Evolutionary conservation across 2,329 filamentous ascomycete species (phyloP), one percentile per base, ranked within the genome.

Genomic region (Fusarium mexicanum): DNA sequence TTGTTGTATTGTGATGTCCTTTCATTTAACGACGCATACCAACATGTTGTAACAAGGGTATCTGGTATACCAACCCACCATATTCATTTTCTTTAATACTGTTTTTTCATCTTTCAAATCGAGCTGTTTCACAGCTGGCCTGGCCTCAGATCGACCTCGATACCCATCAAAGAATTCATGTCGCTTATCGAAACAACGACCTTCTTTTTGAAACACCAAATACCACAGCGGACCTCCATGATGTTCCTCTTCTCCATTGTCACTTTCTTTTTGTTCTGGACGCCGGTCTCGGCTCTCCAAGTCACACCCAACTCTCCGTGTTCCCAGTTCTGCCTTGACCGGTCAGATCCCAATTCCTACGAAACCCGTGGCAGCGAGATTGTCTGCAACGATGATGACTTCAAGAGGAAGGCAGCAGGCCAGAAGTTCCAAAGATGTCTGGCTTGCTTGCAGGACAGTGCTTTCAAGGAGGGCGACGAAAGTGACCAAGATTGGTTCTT

Each of bases 401-500:
- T 86, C 64, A 77, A 78, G 31, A 81, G 76, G 20, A 78, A 82
- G 5, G 35, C 80, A 0, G 58, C 77, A 6, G 88, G 87, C 3
- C 81, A 81, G 59, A 87, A 86, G 75, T 87, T 87, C 77, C 80
- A 85, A 74, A 80, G 79, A 20, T 90, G 88, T 76, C 81, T 90
- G 78, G 84, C 79, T 43, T 90, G 88, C 75, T 80, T 90, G 35
- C 85, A 90, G 75, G 84, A 84, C 35, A 90, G 88, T 79, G 83
- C 82, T 16, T 88, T 85, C 68, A 77, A 81, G 6, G 81, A 86
- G 41, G 86, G 84, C 4, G 64, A 67, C 12, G 87, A 90, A 79
- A 89, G 80, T 62, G 88, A 90, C 71, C 86, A 88, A 69, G 82
- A 83, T 54, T 89, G 87, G 88, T 90, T 89, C 69, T 74, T 90